Conservation (phyloP, 176 grass and related monocot genomes). For the Lolium multiflorum region DNA sequence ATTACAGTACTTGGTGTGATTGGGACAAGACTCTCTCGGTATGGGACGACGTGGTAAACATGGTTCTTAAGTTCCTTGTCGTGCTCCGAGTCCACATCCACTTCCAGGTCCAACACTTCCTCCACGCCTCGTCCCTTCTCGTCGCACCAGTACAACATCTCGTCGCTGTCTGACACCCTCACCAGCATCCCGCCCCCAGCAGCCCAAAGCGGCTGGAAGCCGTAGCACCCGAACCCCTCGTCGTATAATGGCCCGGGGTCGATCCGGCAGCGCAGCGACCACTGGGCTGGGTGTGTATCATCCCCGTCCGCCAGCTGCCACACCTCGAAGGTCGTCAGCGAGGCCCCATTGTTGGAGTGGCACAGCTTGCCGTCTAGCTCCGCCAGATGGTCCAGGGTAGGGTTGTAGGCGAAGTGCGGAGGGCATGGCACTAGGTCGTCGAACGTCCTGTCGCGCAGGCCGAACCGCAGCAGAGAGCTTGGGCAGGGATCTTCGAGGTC, state of each 20-base stretch:
- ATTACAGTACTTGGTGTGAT: neutral
- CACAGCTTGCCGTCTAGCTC: conserved; percentile 12
- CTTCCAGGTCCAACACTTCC: neutral
- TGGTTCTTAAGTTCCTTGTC: neutral
- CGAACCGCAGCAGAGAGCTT: conserved; percentile 25
- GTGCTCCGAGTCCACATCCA: neutral
- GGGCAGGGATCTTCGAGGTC: neutral
- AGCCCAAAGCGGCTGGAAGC: conserved; percentile 11
- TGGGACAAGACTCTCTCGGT: neutral
- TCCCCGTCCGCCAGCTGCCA: conserved; percentile 10
- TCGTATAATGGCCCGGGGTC: neutral
- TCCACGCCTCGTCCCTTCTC: neutral
- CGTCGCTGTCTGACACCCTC: neutral
- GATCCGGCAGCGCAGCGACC: conserved; percentile 22
- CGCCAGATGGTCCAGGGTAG: neutral
- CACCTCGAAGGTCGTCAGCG: neutral
- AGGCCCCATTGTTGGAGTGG: neutral
- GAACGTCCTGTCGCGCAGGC: conserved; percentile 18
- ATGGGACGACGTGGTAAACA: conserved; percentile 7
- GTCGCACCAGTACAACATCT: conserved; percentile 2
- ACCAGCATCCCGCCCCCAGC: neutral
- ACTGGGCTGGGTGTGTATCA: neutral
- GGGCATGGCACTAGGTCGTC: neutral
- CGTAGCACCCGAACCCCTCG: neutral
- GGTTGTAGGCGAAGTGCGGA: neutral